phyloP scores from a whole-genome alignment of 225 moss, liverwort and hornwort genomes.

The Marchantia paleacea region DNA sequence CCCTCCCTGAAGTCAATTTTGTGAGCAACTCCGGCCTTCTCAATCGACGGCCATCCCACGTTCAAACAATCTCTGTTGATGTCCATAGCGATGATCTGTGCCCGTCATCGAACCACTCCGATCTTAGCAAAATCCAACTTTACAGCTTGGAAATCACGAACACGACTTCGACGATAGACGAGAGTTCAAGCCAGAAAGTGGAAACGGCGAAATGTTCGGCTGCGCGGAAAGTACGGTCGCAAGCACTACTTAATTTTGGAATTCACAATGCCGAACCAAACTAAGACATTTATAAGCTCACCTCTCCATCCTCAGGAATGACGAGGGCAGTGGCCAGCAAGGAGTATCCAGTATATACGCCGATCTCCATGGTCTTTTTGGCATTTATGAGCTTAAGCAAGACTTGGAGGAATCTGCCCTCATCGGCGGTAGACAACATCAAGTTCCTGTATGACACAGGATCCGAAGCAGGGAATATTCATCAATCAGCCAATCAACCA shows the following conservation, averaged over 20 bases:
- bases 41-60: constrained; percentile 71
- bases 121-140: no score
- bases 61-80: constrained; percentile 69
- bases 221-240: no score
- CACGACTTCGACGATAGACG: no score
- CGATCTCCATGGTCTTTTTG: constrained; percentile 80
- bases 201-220: no score
- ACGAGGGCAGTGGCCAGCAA: constrained; percentile 85
- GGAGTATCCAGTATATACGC: constrained; percentile 91
- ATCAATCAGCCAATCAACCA: neutral
- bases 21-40: constrained; percentile 74
- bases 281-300: neutral
- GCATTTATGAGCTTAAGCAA: constrained; percentile 84
- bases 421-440: constrained; percentile 87
- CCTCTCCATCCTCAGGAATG: constrained; percentile 85
- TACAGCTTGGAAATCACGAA: no score
- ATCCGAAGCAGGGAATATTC: neutral
- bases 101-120: neutral
- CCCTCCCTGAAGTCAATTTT: constrained; percentile 84
- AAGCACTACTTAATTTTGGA: neutral
- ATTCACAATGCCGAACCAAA: neutral
- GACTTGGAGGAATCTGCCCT: constrained; percentile 83
- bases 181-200: no score
- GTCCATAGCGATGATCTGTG: constrained; percentile 74
- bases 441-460: constrained; percentile 48